Evolutionary conservation across 352 stramenopile genomes (phyloP).

Genomic region (Phytophthora litchii): DNA sequence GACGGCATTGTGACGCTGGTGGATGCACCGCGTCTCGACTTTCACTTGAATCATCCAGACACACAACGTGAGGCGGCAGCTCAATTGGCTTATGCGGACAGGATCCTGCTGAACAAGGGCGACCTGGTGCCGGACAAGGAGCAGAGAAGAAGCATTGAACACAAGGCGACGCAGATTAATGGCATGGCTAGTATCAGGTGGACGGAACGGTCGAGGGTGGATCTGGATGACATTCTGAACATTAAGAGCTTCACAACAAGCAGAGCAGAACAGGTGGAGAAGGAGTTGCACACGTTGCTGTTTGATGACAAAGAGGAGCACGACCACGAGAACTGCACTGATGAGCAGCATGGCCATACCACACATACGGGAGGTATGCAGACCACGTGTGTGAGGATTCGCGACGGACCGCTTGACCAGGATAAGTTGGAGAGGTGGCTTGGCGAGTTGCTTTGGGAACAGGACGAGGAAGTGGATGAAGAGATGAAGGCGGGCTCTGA

Average conservation of each 20-base stretch:
- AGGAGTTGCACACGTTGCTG: slow-evolving; percentile 34
- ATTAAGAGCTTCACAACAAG: slow-evolving; percentile 82
- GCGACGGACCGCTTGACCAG: slow-evolving; percentile 39
- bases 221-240: slow-evolving; percentile 77
- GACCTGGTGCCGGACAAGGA: slow-evolving; percentile 90
- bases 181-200: slow-evolving; percentile 66
- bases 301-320: slow-evolving; percentile 16
- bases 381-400: slow-evolving; percentile 69
- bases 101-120: slow-evolving; percentile 98
- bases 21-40: slow-evolving; percentile 93
- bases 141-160: slow-evolving; percentile 48
- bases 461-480: slow-evolving; percentile 34
- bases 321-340: slow-evolving; percentile 25
- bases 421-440: slow-evolving; percentile 78
- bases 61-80: slow-evolving; percentile 89
- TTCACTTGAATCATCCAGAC: slow-evolving; percentile 66
- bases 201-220: slow-evolving; percentile 62
- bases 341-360: slow-evolving; percentile 19
- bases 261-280: slow-evolving; percentile 63
- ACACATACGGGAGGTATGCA: slow-evolving; percentile 71
- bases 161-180: slow-evolving; percentile 60
- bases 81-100: slow-evolving; percentile 98
- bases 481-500: slow-evolving; percentile 14
- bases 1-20: slow-evolving; percentile 98
- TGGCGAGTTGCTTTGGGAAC: slow-evolving; percentile 70